phyloP scores from a whole-genome alignment of 163 green algal genomes.

The Chlamydomonas reinhardtii region DNA sequence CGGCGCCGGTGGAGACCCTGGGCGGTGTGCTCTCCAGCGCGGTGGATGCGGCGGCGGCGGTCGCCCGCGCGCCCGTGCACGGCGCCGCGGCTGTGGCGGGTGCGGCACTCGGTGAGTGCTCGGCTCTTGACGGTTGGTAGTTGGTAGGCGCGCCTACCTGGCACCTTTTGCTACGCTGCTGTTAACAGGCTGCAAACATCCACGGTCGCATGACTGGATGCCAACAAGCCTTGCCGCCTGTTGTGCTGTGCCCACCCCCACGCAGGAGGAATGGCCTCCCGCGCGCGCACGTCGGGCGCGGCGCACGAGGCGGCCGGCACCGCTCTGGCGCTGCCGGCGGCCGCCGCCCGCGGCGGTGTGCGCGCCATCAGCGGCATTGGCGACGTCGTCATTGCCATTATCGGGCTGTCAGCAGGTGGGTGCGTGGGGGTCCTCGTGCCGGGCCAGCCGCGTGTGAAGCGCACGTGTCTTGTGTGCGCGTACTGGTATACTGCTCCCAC shows the following conservation, averaged over 20 bases:
- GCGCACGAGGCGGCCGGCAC: not conserved
- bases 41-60: not conserved
- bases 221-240: too few relatives aligned
- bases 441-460: too few relatives aligned
- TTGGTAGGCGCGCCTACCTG: too few relatives aligned
- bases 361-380: not conserved
- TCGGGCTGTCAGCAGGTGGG: not conserved
- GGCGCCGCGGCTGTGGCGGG: not conserved
- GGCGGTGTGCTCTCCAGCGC: not conserved
- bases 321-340: slow-evolving; percentile 17
- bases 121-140: too few relatives aligned
- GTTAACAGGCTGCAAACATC: too few relatives aligned
- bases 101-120: slow-evolving; percentile 5
- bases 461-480: too few relatives aligned
- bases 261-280: not conserved
- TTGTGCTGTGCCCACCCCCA: not conserved
- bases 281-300: not conserved
- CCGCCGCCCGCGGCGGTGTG: not conserved
- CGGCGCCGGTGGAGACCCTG: not conserved
- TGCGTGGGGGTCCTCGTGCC: too few relatives aligned
- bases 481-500: too few relatives aligned
- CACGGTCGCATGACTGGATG: too few relatives aligned
- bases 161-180: too few relatives aligned
- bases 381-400: not conserved
- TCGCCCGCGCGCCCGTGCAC: slow-evolving; percentile 14